Evolutionary conservation across 257 asterid species (phyloP), one percentile per base, ranked within the genome.

Genomic region (Primulina huaijiensis): DNA sequence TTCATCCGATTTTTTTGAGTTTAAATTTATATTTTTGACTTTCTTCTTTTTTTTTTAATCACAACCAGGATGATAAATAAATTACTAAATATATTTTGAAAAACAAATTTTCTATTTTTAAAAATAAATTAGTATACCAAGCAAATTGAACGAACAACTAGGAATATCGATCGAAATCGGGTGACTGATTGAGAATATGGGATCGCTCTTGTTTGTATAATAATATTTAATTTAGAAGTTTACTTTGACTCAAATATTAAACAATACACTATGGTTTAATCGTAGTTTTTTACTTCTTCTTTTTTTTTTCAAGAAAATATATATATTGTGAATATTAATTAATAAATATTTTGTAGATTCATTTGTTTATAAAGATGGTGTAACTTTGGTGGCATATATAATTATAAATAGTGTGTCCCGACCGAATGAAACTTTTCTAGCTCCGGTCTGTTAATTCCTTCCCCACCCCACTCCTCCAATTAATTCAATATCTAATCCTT

Each of bases 181-280:
- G 1, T 21, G 23, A n/a, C n/a, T n/a, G n/a, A n/a, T n/a, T 9
- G 53, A 43, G n/a, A 4, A 43, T 43, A 12, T 43, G n/a, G 3
- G 3, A 43, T 43, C 20, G 16, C 20, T 14, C 7, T 16, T 4
- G 7, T 14, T 14, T 46, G n/a, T 4, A 12, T 0, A 12, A 46
- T 16, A 46, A 46, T 46, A 16, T 10, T 7, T 38, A 7, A 38
- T 46, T 5, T 31, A 14, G 56, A 14, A 19, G 20, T 46, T 46
- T 46, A 60, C 73, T 69, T 78, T 68, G 77, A 75, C 78, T 72
- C 79, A 30, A 81, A 71, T 82, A 79, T 72, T 84, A 78, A 81
- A 79, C 67, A 79, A 27, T 34, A 55, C n/a, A 56, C 72, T 53
- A 53, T 67, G 74, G 62, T 75, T 40, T 12, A 52, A 43, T 64